A percentile compares a stretch with the other conserved stretches of the same genome.
Evolutionary conservation across 148 eudicot genomes (phyloP).

Genomic region (Heliamphora exappendiculata): DNA sequence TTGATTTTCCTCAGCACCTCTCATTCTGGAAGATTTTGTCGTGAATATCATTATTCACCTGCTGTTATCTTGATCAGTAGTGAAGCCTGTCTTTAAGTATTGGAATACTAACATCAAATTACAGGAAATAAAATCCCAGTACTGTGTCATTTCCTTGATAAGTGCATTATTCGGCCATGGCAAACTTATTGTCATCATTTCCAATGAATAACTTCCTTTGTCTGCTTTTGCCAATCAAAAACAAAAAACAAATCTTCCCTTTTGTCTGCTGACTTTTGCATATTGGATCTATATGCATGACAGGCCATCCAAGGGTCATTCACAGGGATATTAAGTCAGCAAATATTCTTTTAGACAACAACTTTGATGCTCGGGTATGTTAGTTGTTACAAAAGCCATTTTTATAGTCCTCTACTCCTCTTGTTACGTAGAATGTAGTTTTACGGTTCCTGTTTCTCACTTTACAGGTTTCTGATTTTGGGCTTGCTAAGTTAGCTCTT

Average conservation of each 20-base stretch:
- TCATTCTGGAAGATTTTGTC: background rate
- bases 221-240: too few species aligned
- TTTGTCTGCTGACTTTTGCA: background rate
- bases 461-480: slow-evolving; percentile 89
- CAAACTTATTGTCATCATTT: background rate
- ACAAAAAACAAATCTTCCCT: too few species aligned
- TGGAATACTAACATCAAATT: background rate
- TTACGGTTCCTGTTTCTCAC: background rate
- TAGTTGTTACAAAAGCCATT: background rate
- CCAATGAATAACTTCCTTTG: background rate
- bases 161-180: background rate
- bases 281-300: background rate
- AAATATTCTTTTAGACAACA: slow-evolving; percentile 46
- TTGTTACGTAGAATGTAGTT: background rate
- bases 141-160: background rate
- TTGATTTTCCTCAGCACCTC: background rate
- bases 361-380: slow-evolving; percentile 51
- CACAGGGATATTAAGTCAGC: slow-evolving; percentile 56
- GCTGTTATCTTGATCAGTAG: background rate
- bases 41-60: background rate
- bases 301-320: slow-evolving; percentile 51
- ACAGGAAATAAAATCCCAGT: background rate
- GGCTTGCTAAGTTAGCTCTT: slow-evolving; percentile 71
- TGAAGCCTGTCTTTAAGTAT: background rate
- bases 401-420: background rate